A percentile compares a stretch with the other conserved stretches of the same genome.
These are phyloP conservation scores for Nannochloris sp. DNA, from an alignment of 139 green algal genomes.

Conservation along the genomic window DNA sequence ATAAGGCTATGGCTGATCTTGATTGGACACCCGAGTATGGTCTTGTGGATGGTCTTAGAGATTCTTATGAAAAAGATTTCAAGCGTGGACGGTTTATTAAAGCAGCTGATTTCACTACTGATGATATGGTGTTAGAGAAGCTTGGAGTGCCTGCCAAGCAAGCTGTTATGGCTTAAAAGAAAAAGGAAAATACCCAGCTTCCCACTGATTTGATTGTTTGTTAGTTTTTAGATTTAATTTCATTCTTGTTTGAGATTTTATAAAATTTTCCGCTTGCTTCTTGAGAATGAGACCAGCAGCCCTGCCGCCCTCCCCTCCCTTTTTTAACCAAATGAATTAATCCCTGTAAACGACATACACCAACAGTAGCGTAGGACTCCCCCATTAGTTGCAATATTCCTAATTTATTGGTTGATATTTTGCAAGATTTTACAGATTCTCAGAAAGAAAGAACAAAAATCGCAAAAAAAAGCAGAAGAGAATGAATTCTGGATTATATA, in stretches of 20 bases:
- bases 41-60: constrained; percentile 79
- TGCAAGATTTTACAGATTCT: too few species aligned
- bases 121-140: constrained; percentile 81
- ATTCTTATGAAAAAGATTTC: constrained; percentile 94
- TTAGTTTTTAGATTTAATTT: neutral
- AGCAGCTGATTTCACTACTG: constrained; percentile 77
- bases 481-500: too few species aligned
- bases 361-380: too few species aligned
- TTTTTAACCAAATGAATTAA: too few species aligned
- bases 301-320: too few species aligned
- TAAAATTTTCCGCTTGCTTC: neutral
- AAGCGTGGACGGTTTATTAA: constrained; percentile 84
- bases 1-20: constrained; percentile 81
- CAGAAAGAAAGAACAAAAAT: too few species aligned
- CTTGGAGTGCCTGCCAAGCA: constrained; percentile 10
- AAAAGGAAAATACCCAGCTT: too few species aligned
- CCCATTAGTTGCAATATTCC: too few species aligned
- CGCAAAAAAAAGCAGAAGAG: too few species aligned
- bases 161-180: neutral
- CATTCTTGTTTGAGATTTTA: neutral
- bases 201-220: neutral
- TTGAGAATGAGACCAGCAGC: too few species aligned
- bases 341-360: too few species aligned
- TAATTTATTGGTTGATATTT: too few species aligned
- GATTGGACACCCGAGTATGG: constrained; percentile 86